Conservation (phyloP, 139 green algal species). For the Astrephomene gubernaculifera region DNA sequence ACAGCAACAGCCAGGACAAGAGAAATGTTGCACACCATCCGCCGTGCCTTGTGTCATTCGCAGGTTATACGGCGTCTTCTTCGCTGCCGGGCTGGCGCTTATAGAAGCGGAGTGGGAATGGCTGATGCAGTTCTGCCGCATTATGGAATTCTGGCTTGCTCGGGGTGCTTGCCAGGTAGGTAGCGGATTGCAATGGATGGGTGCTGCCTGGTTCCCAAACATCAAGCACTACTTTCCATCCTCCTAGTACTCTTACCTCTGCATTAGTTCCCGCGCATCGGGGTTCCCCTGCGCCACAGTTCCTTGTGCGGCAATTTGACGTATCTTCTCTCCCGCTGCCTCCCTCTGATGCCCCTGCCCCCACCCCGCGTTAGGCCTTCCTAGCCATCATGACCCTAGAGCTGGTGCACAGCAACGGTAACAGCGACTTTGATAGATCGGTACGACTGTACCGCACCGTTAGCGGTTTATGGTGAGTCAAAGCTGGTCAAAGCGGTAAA, state of each 20-base stretch:
- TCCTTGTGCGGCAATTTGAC: no score
- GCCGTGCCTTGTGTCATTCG: no score
- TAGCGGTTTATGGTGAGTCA: constrained; percentile 23
- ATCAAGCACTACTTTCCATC: no score
- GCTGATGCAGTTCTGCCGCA: constrained; percentile 40
- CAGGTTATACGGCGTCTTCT: constrained; percentile 53
- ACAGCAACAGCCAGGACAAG: no score
- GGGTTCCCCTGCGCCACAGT: no score
- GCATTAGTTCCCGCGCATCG: no score
- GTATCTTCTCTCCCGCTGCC: no score
- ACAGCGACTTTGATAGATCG: constrained; percentile 46
- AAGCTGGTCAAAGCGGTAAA: no score
- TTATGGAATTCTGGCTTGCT: constrained; percentile 57
- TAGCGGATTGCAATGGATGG: no score
- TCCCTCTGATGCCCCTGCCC: neutral
- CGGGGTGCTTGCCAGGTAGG: constrained; percentile 32
- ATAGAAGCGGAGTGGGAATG: constrained; percentile 58
- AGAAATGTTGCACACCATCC: no score
- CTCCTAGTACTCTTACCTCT: no score
- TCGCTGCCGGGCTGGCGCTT: constrained; percentile 28
- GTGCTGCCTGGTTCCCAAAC: no score
- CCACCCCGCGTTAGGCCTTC: constrained; percentile 22
- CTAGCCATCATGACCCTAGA: constrained; percentile 49
- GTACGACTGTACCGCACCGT: constrained; percentile 50
- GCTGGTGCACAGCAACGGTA: constrained; percentile 36